Evolutionary conservation across 2,329 filamentous ascomycete genomes (phyloP).

Genomic region (Cadophora luteo-olivacea): DNA sequence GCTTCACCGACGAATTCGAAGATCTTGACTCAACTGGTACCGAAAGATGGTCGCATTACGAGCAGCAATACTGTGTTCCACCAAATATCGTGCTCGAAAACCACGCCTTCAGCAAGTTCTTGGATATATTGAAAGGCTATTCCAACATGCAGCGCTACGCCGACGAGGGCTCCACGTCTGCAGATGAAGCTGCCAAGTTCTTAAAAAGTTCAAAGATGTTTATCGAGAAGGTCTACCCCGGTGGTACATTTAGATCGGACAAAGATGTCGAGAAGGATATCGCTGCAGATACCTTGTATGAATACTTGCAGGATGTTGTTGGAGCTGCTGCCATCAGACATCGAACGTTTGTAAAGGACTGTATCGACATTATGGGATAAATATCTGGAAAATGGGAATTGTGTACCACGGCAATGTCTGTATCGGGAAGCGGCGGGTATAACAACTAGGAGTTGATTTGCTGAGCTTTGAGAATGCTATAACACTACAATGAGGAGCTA

Average conservation of each 20-base stretch:
- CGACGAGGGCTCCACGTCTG: constrained; percentile 7
- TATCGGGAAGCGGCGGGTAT: too few species aligned
- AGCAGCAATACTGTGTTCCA: constrained; percentile 5
- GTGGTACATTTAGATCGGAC: neutral
- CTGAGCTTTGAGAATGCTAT: too few species aligned
- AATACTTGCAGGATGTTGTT: neutral
- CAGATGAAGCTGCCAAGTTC: constrained; percentile 3
- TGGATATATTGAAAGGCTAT: constrained; percentile 2
- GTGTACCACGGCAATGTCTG: too few species aligned
- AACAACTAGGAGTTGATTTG: too few species aligned
- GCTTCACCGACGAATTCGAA: neutral
- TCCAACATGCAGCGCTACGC: constrained; percentile 14
- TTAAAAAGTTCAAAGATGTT: neutral
- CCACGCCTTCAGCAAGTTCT: neutral
- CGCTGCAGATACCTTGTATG: neutral
- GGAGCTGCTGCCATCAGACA: constrained; percentile 3
- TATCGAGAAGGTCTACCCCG: constrained; percentile 9
- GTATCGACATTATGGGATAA: neutral
- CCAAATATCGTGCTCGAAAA: constrained; percentile 7
- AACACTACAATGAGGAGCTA: too few species aligned
- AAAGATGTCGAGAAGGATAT: constrained; percentile 11
- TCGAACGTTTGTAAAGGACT: neutral
- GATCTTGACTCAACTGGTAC: neutral
- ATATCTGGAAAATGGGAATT: neutral
- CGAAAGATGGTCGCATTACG: constrained; percentile 6